Evolutionary conservation across 352 stramenopile genomes (phyloP).

Genomic region (Pythium sp.): DNA sequence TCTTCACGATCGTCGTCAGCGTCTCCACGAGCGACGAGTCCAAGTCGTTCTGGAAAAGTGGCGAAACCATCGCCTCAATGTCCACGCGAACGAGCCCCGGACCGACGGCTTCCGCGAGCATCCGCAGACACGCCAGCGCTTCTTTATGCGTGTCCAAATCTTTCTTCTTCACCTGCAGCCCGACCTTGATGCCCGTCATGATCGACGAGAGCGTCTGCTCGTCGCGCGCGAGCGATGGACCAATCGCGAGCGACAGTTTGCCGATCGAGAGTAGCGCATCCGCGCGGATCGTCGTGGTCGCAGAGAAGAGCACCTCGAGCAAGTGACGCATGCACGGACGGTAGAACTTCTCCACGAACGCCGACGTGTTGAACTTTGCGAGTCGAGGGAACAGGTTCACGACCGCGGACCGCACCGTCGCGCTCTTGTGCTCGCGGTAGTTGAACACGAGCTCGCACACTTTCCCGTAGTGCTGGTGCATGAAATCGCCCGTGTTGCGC

Average conservation of each 20-base stretch:
- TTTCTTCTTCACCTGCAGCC: slow-evolving; percentile 79
- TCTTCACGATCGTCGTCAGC: slow-evolving; percentile 82
- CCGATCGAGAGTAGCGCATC: slow-evolving; percentile 83
- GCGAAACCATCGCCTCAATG: slow-evolving; percentile 74
- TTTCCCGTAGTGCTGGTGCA: slow-evolving; percentile 80
- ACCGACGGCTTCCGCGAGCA: slow-evolving; percentile 77
- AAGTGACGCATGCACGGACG: slow-evolving; percentile 81
- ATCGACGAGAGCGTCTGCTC: slow-evolving; percentile 78
- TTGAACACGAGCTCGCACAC: slow-evolving; percentile 75
- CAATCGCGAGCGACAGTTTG: slow-evolving; percentile 82
- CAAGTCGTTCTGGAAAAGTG: slow-evolving; percentile 83
- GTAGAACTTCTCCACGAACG: slow-evolving; percentile 84
- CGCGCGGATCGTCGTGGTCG: slow-evolving; percentile 69
- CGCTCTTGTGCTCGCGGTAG: slow-evolving; percentile 76
- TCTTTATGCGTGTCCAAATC: slow-evolving; percentile 85
- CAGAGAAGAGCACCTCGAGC: slow-evolving; percentile 78
- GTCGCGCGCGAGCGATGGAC: slow-evolving; percentile 67
- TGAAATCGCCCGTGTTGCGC: slow-evolving; percentile 86
- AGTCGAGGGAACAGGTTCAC: slow-evolving; percentile 84
- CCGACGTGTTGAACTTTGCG: slow-evolving; percentile 87
- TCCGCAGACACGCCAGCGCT: slow-evolving; percentile 75
- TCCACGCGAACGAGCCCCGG: slow-evolving; percentile 74
- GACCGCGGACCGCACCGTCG: slow-evolving; percentile 75
- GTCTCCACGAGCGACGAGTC: slow-evolving; percentile 81
- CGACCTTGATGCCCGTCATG: slow-evolving; percentile 86